These are phyloP conservation scores for Emericellopsis cladophorae DNA, from an alignment of 2,329 filamentous ascomycete species.

Conservation along the genomic window DNA sequence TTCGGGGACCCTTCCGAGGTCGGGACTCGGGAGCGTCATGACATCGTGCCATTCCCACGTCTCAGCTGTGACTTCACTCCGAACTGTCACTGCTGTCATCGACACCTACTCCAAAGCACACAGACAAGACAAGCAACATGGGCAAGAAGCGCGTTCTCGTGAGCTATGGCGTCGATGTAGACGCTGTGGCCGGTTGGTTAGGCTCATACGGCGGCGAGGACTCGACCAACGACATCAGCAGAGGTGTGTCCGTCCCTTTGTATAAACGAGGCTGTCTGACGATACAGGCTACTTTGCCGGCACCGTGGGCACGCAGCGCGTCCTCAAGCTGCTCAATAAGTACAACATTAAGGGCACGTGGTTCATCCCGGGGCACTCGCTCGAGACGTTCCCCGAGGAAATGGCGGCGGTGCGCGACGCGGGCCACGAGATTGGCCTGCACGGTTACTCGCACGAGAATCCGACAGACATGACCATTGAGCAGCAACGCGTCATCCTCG, in stretches of 20 bases:
- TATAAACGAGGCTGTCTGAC: not conserved
- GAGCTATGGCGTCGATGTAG: slow-evolving; percentile 60
- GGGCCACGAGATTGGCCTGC: slow-evolving; percentile 40
- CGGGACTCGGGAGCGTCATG: not conserved
- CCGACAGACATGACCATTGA: slow-evolving; percentile 59
- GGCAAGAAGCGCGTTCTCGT: slow-evolving; percentile 22
- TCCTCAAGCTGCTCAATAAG: slow-evolving; percentile 60
- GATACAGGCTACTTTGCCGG: slow-evolving; percentile 50
- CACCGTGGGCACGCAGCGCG: slow-evolving; percentile 48
- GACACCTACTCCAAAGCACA: not conserved
- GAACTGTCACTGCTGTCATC: not conserved
- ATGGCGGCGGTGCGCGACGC: slow-evolving; percentile 29
- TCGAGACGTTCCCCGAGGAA: slow-evolving; percentile 35
- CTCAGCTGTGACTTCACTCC: no score
- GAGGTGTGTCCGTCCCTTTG: slow-evolving; percentile 29
- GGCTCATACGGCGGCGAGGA: slow-evolving; percentile 66
- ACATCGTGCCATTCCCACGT: no score
- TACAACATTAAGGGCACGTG: slow-evolving; percentile 55
- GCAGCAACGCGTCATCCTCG: slow-evolving; percentile 63
- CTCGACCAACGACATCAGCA: slow-evolving; percentile 57
- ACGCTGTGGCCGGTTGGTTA: slow-evolving; percentile 66
- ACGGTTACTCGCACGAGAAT: slow-evolving; percentile 67
- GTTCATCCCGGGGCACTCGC: slow-evolving; percentile 35
- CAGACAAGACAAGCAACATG: slow-evolving; percentile 9
- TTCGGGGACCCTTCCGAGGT: no score